A percentile compares a stretch with the other conserved stretches of the same genome.
Evolutionary conservation across 352 stramenopile genomes (phyloP).

Genomic region (Globisporangium rhizosaccharum): DNA sequence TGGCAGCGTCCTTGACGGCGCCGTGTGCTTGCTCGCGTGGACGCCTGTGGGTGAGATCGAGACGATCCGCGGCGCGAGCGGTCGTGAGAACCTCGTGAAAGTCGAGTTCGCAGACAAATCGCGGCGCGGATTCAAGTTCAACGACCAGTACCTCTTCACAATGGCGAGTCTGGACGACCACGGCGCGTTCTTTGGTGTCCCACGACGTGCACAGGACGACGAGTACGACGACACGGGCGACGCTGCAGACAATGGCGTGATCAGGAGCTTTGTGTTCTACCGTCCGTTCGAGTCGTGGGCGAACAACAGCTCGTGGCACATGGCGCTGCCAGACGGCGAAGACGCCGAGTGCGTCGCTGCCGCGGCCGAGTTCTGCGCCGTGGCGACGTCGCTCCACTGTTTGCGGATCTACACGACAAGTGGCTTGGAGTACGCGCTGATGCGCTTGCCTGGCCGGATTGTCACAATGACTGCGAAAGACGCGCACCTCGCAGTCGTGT

Average conservation of each 20-base stretch:
- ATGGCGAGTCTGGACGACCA: slow-evolving; percentile 69
- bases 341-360: slow-evolving; percentile 67
- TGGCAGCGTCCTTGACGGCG: slow-evolving; percentile 39
- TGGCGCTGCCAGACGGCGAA: slow-evolving; percentile 57
- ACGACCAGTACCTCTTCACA: slow-evolving; percentile 78
- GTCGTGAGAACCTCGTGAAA: slow-evolving; percentile 72
- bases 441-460: slow-evolving; percentile 58
- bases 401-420: slow-evolving; percentile 72
- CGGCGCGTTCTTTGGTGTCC: slow-evolving; percentile 71
- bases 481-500: slow-evolving; percentile 61
- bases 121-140: slow-evolving; percentile 81
- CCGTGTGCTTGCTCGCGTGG: slow-evolving; percentile 60
- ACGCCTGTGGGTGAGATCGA: slow-evolving; percentile 79
- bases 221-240: slow-evolving; percentile 39
- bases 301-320: slow-evolving; percentile 75
- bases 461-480: slow-evolving; percentile 67
- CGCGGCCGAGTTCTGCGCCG: slow-evolving; percentile 61
- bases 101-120: slow-evolving; percentile 80
- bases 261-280: slow-evolving; percentile 76
- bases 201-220: slow-evolving; percentile 52
- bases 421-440: slow-evolving; percentile 52
- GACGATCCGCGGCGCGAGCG: slow-evolving; percentile 54
- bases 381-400: slow-evolving; percentile 65
- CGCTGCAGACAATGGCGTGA: slow-evolving; percentile 29
- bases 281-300: slow-evolving; percentile 82